phyloP scores from a whole-genome alignment of 116 monocot genomes.

The Thalassia testudinum region DNA sequence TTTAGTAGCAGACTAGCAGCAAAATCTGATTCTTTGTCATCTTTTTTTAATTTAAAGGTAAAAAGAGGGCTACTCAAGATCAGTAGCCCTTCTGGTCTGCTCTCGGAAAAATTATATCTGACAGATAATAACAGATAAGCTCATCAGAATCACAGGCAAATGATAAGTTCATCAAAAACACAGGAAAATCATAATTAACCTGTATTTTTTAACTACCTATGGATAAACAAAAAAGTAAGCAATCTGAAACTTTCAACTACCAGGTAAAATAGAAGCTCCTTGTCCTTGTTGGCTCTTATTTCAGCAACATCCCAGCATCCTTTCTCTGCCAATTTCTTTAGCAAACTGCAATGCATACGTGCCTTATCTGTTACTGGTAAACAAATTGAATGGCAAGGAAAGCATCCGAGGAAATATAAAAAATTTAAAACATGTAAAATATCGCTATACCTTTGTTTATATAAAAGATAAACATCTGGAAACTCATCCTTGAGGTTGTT shows the following conservation, averaged over 20 bases:
- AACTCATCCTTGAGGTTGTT: slow-evolving; percentile 69
- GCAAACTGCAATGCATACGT: slow-evolving; percentile 28
- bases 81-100: too few species aligned
- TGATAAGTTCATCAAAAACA: too few species aligned
- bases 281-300: slow-evolving; percentile 52
- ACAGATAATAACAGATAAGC: too few species aligned
- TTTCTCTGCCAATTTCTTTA: slow-evolving; percentile 88
- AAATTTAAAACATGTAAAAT: not conserved
- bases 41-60: too few species aligned
- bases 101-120: too few species aligned
- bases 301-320: slow-evolving; percentile 98
- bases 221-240: too few species aligned
- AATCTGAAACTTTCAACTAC: slow-evolving; percentile 18
- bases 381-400: not conserved
- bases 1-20: too few species aligned
- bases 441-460: slow-evolving; percentile 45
- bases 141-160: too few species aligned
- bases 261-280: slow-evolving; percentile 67
- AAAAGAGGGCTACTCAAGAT: too few species aligned
- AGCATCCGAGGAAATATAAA: not conserved
- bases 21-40: too few species aligned
- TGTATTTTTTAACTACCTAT: too few species aligned
- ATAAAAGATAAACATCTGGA: slow-evolving; percentile 51
- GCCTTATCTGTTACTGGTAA: not conserved
- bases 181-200: too few species aligned